Conservation (phyloP, 805 yeast species). For the Metschnikowia arizonensis region DNA sequence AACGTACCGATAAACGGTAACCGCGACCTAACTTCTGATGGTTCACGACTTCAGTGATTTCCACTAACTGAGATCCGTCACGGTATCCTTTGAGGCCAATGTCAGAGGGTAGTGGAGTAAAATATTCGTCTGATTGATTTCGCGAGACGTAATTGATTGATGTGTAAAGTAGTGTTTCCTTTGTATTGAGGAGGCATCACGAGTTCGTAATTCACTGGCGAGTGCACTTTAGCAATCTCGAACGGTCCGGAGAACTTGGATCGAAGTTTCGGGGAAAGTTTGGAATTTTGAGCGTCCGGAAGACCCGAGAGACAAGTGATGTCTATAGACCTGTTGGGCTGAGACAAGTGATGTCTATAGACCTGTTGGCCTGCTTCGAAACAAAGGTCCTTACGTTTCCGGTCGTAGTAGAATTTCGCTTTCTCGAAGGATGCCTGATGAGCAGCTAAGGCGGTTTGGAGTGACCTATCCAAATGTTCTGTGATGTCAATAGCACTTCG, state of each 20-base stretch:
- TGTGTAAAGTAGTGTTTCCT: neutral
- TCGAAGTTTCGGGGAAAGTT: slow-evolving; percentile 2
- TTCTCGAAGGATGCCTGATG: neutral
- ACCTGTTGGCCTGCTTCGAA: neutral
- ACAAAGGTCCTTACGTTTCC: neutral
- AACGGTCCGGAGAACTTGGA: slow-evolving; percentile 2
- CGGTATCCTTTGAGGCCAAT: neutral
- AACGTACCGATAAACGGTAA: neutral
- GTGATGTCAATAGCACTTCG: neutral
- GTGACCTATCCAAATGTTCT: neutral
- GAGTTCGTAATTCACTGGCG: neutral
- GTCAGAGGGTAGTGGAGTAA: neutral
- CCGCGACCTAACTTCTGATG: neutral
- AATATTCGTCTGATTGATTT: neutral
- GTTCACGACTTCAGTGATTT: neutral
- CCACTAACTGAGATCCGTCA: neutral
- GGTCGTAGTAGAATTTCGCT: slow-evolving; percentile 1
- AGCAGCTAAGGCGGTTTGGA: neutral
- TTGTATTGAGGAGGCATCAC: neutral
- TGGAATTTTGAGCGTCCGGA: neutral
- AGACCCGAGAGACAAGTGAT: neutral
- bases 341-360: neutral
- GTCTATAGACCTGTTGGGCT: slow-evolving; percentile 1
- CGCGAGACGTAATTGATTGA: neutral
- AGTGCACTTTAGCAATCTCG: neutral